Evolutionary conservation across 257 asterid species (phyloP).

Genomic region (Primulina huaijiensis): DNA sequence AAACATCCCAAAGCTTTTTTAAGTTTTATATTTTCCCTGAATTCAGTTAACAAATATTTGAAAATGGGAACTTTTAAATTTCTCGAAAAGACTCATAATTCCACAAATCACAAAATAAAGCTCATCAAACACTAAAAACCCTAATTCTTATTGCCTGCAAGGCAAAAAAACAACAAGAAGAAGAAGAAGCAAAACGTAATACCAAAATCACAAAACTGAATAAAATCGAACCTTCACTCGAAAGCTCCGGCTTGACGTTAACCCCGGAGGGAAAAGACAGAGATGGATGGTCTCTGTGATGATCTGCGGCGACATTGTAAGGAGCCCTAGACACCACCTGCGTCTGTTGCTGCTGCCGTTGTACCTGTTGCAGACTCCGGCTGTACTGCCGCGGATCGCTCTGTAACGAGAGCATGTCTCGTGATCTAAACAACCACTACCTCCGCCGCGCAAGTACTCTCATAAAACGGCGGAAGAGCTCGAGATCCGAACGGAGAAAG

Average conservation of each 20-base stretch:
- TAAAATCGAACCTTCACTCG: conserved; percentile 56
- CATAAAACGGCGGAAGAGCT: not conserved
- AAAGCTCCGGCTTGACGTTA: conserved; percentile 50
- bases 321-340: conserved; percentile 55
- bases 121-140: conserved; percentile 20
- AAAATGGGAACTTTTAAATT: not conserved
- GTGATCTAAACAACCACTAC: conserved; percentile 33
- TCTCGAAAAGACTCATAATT: not conserved
- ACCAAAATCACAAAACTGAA: not conserved
- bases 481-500: not conserved
- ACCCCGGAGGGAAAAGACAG: conserved; percentile 34
- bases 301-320: conserved; percentile 44
- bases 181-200: not conserved
- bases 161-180: not conserved
- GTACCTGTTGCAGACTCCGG: conserved; percentile 49
- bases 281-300: conserved; percentile 46
- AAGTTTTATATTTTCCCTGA: not conserved
- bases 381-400: conserved; percentile 72
- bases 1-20: not conserved
- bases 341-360: conserved; percentile 46
- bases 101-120: not conserved
- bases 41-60: not conserved
- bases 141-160: conserved; percentile 10
- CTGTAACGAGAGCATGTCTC: conserved; percentile 83
- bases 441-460: conserved; percentile 26